phyloP scores from a whole-genome alignment of 2,329 filamentous ascomycete species.

The Allantophomopsis lycopodina region DNA sequence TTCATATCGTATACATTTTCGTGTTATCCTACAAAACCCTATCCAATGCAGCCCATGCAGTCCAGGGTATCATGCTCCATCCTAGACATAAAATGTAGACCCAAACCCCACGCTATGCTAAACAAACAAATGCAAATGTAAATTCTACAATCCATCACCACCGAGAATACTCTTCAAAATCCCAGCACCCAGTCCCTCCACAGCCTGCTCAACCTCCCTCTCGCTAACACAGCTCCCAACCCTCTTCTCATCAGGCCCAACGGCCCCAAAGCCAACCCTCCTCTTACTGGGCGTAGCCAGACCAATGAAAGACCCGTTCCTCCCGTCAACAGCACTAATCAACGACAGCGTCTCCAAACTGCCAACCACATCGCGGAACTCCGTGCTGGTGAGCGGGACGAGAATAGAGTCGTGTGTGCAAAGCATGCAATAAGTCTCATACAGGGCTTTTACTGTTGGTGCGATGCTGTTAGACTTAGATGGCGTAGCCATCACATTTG shows the following conservation, averaged over 20 bases:
- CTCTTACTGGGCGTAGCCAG: conserved; percentile 60
- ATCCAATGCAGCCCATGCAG: too few species aligned
- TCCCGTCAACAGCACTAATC: conserved; percentile 56
- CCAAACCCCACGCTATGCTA: too few species aligned
- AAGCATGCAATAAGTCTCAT: conserved; percentile 67
- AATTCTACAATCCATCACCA: conserved; percentile 19
- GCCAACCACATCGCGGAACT: conserved; percentile 86
- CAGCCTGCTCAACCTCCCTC: conserved; percentile 60
- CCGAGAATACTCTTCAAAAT: conserved; percentile 49
- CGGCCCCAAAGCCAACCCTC: conserved; percentile 31
- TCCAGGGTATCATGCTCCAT: too few species aligned
- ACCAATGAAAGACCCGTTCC: conserved; percentile 49
- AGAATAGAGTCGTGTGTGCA: conserved; percentile 83
- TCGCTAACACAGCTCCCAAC: conserved; percentile 71
- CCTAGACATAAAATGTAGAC: too few species aligned
- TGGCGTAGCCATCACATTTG: conserved; percentile 33
- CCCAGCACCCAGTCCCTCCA: conserved; percentile 47
- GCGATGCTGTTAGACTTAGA: conserved; percentile 48
- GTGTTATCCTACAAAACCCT: too few species aligned
- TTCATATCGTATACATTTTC: too few species aligned
- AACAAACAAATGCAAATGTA: too few species aligned
- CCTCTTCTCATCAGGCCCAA: conserved; percentile 56
- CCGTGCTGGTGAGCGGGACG: conserved; percentile 77
- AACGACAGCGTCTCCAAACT: conserved; percentile 82
- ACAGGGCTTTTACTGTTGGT: conserved; percentile 73